These are phyloP conservation scores for Ballota nigra DNA, from an alignment of 257 asterid species.

Conservation along the genomic window DNA sequence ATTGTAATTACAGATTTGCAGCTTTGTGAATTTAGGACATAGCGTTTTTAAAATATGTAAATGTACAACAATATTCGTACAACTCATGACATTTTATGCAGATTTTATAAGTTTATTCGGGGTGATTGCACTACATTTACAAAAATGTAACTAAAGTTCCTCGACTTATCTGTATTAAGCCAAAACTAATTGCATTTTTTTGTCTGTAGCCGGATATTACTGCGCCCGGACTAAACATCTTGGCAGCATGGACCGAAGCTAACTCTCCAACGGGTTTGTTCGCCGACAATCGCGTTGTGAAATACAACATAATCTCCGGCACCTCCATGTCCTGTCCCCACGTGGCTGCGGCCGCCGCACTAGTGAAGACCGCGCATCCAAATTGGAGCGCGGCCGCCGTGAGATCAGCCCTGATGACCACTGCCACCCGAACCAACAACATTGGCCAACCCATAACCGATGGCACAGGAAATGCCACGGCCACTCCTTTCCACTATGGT, in stretches of 20 bases:
- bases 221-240: background rate
- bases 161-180: too few relatives aligned
- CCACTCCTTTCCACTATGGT: constrained; percentile 18
- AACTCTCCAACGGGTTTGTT: background rate
- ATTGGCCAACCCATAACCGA: constrained; percentile 21
- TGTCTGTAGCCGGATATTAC: background rate
- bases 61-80: too few relatives aligned
- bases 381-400: background rate
- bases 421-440: constrained; percentile 26
- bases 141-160: too few relatives aligned
- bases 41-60: too few relatives aligned
- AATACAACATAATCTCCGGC: background rate
- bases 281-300: background rate
- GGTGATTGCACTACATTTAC: too few relatives aligned
- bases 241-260: background rate
- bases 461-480: background rate
- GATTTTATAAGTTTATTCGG: too few relatives aligned
- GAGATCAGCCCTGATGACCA: constrained; percentile 46
- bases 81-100: too few relatives aligned
- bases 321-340: background rate
- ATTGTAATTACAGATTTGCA: too few relatives aligned
- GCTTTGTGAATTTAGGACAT: too few relatives aligned
- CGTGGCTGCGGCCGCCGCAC: background rate
- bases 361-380: background rate
- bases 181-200: too few relatives aligned